Evolutionary conservation across 2,329 filamentous ascomycete species (phyloP), one percentile per base, ranked within the genome.

Genomic region (Plectosphaerella sp.): DNA sequence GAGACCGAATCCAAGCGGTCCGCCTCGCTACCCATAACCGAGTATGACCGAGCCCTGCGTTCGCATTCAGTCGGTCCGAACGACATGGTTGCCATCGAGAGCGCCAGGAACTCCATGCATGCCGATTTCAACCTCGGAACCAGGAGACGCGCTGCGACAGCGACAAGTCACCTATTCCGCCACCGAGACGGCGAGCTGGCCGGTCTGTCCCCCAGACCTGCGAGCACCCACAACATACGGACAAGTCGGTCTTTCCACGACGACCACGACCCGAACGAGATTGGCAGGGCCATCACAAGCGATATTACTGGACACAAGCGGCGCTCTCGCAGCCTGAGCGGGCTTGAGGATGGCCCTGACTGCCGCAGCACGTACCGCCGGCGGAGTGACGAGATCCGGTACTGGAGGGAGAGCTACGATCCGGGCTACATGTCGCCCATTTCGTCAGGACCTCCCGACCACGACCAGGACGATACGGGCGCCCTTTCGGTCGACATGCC

Each of bases 371-470:
- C 41, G 10, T 18, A 10, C 4, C 75, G 82, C 43, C 75, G 81
- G 36, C 76, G 82, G 28, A 86, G 81, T 61, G 81, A 83, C 51
- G 83, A 87, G 63, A 84, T 86, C 39, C 77, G 80, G 12, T 83
- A 82, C 59, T 86, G 83, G 82, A 74, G 83, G 54, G 77, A 81
- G 59, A 85, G 82, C 55, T 82, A 83, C 56, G 77, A 76, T 45
- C 73, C 73, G 1, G 73, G 72, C 1, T 69, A 77, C 48, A 62
- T 76, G 51, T 83, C 80, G 7, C 78, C 79, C 0, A 65, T 77
- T 33, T 78, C 79, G 4, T 80, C 79, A 3, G 65, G 69, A 43
- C 65, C 65, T 18, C 68, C 71, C n/a, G 70, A 74, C 22, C 62
- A 60, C 3, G 68, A 64, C 36, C 57, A 58, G 49, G 66, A 72